Evolutionary conservation across 768 basidiomycete species (phyloP).

Genomic region (Inosperma sp.): DNA sequence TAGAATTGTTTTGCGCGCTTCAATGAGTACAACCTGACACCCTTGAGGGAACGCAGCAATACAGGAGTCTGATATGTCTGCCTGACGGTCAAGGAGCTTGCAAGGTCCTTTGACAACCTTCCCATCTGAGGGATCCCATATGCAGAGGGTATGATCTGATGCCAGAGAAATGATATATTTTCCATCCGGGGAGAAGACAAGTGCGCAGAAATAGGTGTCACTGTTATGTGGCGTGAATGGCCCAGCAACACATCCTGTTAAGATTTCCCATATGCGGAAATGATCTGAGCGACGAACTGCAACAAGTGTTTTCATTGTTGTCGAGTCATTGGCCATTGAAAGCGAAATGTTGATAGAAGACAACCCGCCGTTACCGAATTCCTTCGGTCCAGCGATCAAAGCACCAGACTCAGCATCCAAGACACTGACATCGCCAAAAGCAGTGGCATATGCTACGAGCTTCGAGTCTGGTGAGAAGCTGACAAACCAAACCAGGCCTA

Average conservation of each 20-base stretch:
- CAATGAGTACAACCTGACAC: too few relatives aligned
- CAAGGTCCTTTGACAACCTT: neutral
- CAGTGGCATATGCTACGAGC: slow-evolving; percentile 2
- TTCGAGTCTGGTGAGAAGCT: slow-evolving; percentile 8
- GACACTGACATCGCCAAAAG: neutral
- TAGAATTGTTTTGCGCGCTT: too few relatives aligned
- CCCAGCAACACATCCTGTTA: neutral
- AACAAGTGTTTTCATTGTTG: neutral
- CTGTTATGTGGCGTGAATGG: neutral
- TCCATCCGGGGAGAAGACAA: neutral
- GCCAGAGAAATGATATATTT: neutral
- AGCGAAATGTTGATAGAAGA: neutral
- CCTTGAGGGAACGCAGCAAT: too few relatives aligned
- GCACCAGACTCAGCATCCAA: slow-evolving; percentile 1
- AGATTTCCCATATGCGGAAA: neutral
- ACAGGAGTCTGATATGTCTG: too few relatives aligned
- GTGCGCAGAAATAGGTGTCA: neutral
- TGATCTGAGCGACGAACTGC: neutral
- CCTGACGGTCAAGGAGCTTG: neutral
- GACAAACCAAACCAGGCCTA: neutral
- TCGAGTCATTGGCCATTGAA: neutral
- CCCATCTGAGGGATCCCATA: neutral
- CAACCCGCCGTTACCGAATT: neutral
- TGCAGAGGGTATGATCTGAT: neutral
- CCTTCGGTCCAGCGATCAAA: neutral